Evolutionary conservation across 768 basidiomycete genomes (phyloP), one percentile per base, ranked within the genome.

Genomic region (Trametes sanguinea): DNA sequence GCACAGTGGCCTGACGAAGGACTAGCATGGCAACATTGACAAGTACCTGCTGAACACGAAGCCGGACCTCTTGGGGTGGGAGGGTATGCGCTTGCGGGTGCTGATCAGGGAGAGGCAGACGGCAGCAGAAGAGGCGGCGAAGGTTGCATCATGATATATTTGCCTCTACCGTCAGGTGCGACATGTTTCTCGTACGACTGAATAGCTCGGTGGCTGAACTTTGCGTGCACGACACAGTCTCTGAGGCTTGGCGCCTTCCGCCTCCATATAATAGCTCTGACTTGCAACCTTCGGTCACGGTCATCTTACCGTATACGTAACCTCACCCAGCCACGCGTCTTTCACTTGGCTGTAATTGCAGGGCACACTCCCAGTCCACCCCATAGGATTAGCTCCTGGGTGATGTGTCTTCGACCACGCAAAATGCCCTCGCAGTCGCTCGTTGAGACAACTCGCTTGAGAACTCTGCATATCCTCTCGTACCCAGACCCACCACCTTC

Each of bases 31-130:
- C 14, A 69, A 73, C 35, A 52, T 76, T 46, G 75, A 83, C 66
- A 71, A 76, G 50, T 83, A 82, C 67, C 67, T 83, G 32, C 72
- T 81, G 60, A 75, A 73, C 45, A 77, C 75, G 50, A 75, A 73
- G 65, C 64, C 75, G 35, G 75, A 76, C 27, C 60, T 75, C 53
- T 67, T 79, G 39, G 77, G 78, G 10, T 72, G 72, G 68, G 76
- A 78, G 68, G 78, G 78, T 29, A 78, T 79, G 76, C 75, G 77
- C 16, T 62, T 79, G 67, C 71, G 78, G 29, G 62, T 77, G 43
- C 65, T 71, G 62, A 69, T 78, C 9, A 66, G 74, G 32, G 76
- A 77, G 47, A 73, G 67, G 54, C 68, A 62, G 62, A 46, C 30
- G 5, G 16, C 51, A 1, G 51, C 30, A 14, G 29, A 35, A 40